Conservation (phyloP, 305 asterid genomes). For the Fraxinus velutina region DNA sequence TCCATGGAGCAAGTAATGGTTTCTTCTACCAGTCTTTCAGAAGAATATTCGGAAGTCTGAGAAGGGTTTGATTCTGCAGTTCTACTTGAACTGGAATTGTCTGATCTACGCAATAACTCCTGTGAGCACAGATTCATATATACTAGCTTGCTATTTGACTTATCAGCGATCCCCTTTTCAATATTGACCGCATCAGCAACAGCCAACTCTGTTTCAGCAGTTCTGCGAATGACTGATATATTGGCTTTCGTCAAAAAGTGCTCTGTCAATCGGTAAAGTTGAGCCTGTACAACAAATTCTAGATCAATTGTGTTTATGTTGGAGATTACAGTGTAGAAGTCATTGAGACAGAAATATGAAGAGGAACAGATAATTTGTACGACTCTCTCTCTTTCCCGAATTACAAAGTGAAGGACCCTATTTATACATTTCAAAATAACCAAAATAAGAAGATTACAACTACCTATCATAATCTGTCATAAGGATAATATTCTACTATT, state of each 20-base stretch:
- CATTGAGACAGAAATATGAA: neutral
- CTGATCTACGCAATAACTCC: conserved; percentile 69
- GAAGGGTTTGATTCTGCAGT: conserved; percentile 39
- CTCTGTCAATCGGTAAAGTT: conserved; percentile 89
- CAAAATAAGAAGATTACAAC: neutral
- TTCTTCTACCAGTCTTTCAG: conserved; percentile 38
- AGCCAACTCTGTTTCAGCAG: conserved; percentile 94
- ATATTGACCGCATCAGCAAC: conserved; percentile 92
- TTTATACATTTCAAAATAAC: neutral
- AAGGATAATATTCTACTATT: neutral
- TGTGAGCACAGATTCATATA: conserved; percentile 87
- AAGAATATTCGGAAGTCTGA: conserved; percentile 36
- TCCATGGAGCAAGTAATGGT: conserved; percentile 34
- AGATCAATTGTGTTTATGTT: conserved; percentile 12
- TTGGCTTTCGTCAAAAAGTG: conserved; percentile 78
- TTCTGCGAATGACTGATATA: conserved; percentile 41
- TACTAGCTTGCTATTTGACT: conserved; percentile 88
- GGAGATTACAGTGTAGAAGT: neutral
- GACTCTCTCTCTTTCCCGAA: neutral
- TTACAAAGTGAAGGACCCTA: neutral
- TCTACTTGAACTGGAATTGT: conserved; percentile 28
- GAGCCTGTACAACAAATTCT: conserved; percentile 53
- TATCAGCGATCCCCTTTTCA: conserved; percentile 77
- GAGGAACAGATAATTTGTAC: neutral
- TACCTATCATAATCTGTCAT: neutral